phyloP scores from a whole-genome alignment of 805 yeast species.

The Sugiyamaella floridensis region DNA sequence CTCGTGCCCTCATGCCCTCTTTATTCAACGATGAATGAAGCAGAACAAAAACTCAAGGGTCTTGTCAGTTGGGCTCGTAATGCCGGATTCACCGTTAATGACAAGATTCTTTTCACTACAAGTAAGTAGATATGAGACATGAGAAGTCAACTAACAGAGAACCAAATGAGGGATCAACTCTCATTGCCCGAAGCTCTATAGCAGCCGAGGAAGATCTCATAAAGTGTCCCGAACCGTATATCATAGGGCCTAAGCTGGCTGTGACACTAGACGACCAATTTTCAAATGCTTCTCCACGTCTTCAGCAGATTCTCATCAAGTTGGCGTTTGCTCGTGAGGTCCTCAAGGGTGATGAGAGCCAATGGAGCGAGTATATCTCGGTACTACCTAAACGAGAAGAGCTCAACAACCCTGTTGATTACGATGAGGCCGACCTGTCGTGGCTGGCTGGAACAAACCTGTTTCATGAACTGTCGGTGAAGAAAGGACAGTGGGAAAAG shows the following conservation, averaged over 20 bases:
- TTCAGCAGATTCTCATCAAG: conserved; percentile 13
- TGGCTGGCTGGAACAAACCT: conserved; percentile 64
- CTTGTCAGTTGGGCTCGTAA: neutral
- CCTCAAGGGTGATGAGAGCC: conserved; percentile 19
- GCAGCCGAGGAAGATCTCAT: conserved; percentile 11
- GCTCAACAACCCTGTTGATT: conserved; percentile 59
- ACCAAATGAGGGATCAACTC: conserved; percentile 11
- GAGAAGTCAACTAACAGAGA: neutral
- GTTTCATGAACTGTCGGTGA: conserved; percentile 45
- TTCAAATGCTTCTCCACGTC: neutral
- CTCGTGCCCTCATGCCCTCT: too few relatives aligned
- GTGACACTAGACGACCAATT: conserved; percentile 10
- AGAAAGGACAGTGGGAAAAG: conserved; percentile 40
- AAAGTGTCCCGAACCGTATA: conserved; percentile 15
- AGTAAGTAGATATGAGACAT: neutral
- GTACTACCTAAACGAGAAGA: conserved; percentile 40
- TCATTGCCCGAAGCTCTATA: conserved; percentile 11
- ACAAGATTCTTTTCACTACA: neutral
- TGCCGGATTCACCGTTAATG: neutral
- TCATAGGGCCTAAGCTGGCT: conserved; percentile 18
- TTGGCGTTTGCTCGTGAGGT: conserved; percentile 17
- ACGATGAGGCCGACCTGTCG: conserved; percentile 39
- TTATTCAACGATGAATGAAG: too few relatives aligned
- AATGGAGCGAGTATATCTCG: conserved; percentile 41
- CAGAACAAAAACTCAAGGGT: neutral